A percentile compares a stretch with the other conserved stretches of the same genome.
Conservation (phyloP, 2,329 filamentous ascomycete species). For the Arthrobotrys pseudoclavata region DNA sequence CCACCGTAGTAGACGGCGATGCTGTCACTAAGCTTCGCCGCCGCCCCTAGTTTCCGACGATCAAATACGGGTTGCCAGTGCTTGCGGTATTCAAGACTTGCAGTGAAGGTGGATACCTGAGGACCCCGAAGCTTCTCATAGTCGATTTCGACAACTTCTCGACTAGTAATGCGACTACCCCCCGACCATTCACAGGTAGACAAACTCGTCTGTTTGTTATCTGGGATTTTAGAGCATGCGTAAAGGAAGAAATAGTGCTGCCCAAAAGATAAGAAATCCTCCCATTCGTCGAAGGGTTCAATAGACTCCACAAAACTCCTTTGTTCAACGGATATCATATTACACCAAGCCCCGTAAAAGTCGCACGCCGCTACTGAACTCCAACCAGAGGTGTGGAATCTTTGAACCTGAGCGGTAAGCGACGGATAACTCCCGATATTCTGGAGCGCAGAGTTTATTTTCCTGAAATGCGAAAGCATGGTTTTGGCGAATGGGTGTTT, state of each 20-base stretch:
- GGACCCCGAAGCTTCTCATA: neutral
- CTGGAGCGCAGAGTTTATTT: slow-evolving; percentile 82
- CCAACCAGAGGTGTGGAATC: slow-evolving; percentile 81
- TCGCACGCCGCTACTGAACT: slow-evolving; percentile 73
- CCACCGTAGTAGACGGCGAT: slow-evolving; percentile 42
- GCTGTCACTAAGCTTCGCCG: neutral
- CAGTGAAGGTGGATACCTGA: neutral
- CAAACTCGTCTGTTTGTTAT: slow-evolving; percentile 3
- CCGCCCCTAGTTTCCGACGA: slow-evolving; percentile 38
- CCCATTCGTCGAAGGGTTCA: slow-evolving; percentile 95
- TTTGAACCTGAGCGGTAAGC: slow-evolving; percentile 74
- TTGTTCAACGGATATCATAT: slow-evolving; percentile 74
- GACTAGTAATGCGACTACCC: slow-evolving; percentile 17
- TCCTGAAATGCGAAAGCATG: slow-evolving; percentile 87
- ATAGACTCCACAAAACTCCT: slow-evolving; percentile 73
- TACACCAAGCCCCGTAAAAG: slow-evolving; percentile 86
- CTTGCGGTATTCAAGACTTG: neutral
- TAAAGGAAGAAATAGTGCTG: slow-evolving; percentile 86
- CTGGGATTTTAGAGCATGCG: slow-evolving; percentile 69
- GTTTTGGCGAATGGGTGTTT: slow-evolving; percentile 86
- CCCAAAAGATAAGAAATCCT: slow-evolving; percentile 88
- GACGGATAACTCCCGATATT: slow-evolving; percentile 79
- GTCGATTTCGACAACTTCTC: neutral
- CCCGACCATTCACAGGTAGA: slow-evolving; percentile 9
- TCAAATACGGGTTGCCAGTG: slow-evolving; percentile 17